A percentile compares a stretch with the other conserved stretches of the same genome.
phyloP scores from a whole-genome alignment of 2,329 filamentous ascomycete genomes.

The Paramyrothecium roridum region DNA sequence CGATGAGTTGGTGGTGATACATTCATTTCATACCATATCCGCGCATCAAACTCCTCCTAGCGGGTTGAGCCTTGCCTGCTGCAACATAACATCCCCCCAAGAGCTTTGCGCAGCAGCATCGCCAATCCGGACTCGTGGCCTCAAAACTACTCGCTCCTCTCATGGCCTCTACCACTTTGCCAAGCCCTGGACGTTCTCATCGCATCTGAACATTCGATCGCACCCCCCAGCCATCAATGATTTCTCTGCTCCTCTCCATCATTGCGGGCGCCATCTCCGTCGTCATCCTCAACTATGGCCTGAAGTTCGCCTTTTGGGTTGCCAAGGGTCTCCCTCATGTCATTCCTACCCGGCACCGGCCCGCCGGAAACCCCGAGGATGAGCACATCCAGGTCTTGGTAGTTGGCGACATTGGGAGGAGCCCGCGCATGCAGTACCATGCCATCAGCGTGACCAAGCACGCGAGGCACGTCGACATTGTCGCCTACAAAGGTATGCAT shows the following conservation, averaged over 20 bases:
- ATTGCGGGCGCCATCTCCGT: slow-evolving; percentile 30
- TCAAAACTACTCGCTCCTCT: too few species aligned
- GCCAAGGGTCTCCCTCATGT: slow-evolving; percentile 14
- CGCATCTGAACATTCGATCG: background rate
- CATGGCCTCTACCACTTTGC: too few species aligned
- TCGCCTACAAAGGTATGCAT: slow-evolving; percentile 75
- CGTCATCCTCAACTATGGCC: slow-evolving; percentile 21
- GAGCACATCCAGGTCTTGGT: slow-evolving; percentile 76
- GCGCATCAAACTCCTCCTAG: too few species aligned
- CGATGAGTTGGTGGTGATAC: too few species aligned
- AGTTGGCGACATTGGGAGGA: slow-evolving; percentile 90
- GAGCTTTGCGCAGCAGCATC: too few species aligned
- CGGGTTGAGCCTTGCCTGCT: too few species aligned
- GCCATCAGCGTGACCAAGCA: slow-evolving; percentile 85
- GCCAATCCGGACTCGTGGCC: too few species aligned
- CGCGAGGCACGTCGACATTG: slow-evolving; percentile 75
- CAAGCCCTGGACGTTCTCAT: too few species aligned
- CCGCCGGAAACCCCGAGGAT: slow-evolving; percentile 29
- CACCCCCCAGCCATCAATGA: background rate
- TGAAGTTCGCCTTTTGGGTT: slow-evolving; percentile 16
- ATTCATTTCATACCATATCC: too few species aligned
- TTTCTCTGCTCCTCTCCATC: slow-evolving; percentile 25
- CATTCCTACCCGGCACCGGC: slow-evolving; percentile 31
- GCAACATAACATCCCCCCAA: too few species aligned
- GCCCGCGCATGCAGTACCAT: slow-evolving; percentile 98